phyloP scores from a whole-genome alignment of 495 filamentous ascomycete genomes.

The Xylaria flabelliformis region DNA sequence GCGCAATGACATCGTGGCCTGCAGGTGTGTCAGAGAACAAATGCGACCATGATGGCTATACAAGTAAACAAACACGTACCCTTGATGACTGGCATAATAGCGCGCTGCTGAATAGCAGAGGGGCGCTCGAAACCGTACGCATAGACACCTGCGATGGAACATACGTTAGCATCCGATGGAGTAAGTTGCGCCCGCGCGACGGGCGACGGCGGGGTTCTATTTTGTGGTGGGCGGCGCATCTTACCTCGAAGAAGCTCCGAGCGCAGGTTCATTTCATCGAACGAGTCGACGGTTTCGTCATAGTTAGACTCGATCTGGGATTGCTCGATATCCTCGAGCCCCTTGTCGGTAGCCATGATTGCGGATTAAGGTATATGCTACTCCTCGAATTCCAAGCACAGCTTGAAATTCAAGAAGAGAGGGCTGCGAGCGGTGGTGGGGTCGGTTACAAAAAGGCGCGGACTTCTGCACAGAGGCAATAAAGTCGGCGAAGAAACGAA shows the following conservation, averaged over 20 bases:
- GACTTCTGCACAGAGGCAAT: slow-evolving; percentile 46
- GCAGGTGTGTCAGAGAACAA: slow-evolving; percentile 32
- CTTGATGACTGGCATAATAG: slow-evolving; percentile 99
- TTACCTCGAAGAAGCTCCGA: slow-evolving; percentile 94
- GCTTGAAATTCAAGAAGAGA: slow-evolving; percentile 63
- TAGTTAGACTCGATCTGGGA: slow-evolving; percentile 99
- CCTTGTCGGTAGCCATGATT: slow-evolving; percentile 97
- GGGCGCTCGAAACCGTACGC: slow-evolving; percentile 99
- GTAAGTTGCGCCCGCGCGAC: slow-evolving; percentile 9
- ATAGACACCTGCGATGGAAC: slow-evolving; percentile 76
- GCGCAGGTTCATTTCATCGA: slow-evolving; percentile 97
- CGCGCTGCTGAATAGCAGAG: slow-evolving; percentile 98
- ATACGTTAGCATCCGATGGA: slow-evolving; percentile 14
- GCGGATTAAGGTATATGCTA: slow-evolving; percentile 60
- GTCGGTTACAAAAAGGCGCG: slow-evolving; percentile 52
- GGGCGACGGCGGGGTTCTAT: not conserved
- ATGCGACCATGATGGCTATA: slow-evolving; percentile 19
- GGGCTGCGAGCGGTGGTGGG: slow-evolving; percentile 47
- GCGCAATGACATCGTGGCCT: slow-evolving; percentile 98
- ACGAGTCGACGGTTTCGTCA: slow-evolving; percentile 99
- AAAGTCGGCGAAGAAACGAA: slow-evolving; percentile 49
- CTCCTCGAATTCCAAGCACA: slow-evolving; percentile 75
- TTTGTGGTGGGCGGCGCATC: slow-evolving; percentile 34
- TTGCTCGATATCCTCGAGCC: slow-evolving; percentile 89
- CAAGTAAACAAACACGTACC: slow-evolving; percentile 66